Percentiles rank a stretch among this genome's conserved stretches.
These are phyloP conservation scores for Spatholobus suberectus DNA, from an alignment of 306 rosid genomes.

Conservation along the genomic window DNA sequence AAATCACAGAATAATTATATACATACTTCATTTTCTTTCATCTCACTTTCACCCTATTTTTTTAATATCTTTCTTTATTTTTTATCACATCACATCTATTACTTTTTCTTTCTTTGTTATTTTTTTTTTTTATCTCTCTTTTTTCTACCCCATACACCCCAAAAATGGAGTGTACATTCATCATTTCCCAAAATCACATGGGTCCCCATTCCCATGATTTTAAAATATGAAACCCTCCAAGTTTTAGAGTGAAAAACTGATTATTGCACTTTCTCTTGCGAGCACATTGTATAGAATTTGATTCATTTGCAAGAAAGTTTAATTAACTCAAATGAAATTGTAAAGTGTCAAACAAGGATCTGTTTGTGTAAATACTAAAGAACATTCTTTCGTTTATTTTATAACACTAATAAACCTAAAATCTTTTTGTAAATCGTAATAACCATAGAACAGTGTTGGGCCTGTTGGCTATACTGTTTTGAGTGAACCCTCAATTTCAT, in stretches of 20 bases:
- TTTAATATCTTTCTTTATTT: too few species aligned
- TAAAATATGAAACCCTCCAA: constrained; percentile 11
- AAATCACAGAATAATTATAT: too few species aligned
- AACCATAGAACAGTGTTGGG: background rate
- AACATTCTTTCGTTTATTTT: background rate
- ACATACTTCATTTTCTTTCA: too few species aligned
- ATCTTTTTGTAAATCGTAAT: background rate
- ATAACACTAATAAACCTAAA: background rate
- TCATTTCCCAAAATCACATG: too few species aligned
- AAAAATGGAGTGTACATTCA: too few species aligned
- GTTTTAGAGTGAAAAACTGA: background rate
- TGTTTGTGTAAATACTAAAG: background rate
- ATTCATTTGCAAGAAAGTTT: background rate
- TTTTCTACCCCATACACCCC: too few species aligned
- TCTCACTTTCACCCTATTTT: too few species aligned
- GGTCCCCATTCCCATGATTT: background rate
- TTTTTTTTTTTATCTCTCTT: too few species aligned
- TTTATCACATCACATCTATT: too few species aligned
- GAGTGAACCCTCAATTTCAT: too few species aligned
- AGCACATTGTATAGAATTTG: background rate
- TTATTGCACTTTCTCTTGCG: background rate
- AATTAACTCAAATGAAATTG: background rate
- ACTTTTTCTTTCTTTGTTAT: too few species aligned
- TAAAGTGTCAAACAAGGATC: background rate
- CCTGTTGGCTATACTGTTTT: background rate